Evolutionary conservation across 2,329 filamentous ascomycete species (phyloP).

Genomic region (Aplosporella prunicola): DNA sequence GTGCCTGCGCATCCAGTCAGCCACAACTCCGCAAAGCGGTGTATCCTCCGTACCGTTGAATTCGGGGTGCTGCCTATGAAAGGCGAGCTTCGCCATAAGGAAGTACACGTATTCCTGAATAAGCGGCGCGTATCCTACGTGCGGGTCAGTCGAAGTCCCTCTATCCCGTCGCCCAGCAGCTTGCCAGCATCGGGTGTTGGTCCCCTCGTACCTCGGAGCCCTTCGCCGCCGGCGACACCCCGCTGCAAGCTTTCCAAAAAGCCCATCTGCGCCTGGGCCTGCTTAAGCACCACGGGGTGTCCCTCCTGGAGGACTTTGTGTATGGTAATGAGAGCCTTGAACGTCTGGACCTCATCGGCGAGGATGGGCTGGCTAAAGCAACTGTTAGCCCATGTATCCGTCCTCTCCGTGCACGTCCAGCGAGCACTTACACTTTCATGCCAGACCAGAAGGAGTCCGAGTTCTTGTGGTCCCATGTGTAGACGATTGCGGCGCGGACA

Average conservation of each 20-base stretch:
- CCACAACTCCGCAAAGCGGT: neutral
- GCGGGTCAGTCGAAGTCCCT: conserved; percentile 2
- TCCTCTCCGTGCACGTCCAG: neutral
- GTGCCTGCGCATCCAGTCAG: conserved; percentile 43
- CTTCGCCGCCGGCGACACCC: conserved; percentile 66
- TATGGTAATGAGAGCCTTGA: conserved; percentile 94
- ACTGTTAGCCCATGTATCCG: conserved; percentile 6
- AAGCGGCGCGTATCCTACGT: conserved; percentile 66
- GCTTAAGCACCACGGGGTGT: conserved; percentile 75
- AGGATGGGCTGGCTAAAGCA: conserved; percentile 77
- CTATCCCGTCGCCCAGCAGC: neutral
- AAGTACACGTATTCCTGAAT: conserved; percentile 97
- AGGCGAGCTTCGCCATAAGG: conserved; percentile 86
- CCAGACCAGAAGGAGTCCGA: conserved; percentile 92
- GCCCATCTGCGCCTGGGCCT: conserved; percentile 76
- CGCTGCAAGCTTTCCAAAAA: conserved; percentile 92
- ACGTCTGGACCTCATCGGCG: conserved; percentile 96
- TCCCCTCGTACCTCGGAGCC: conserved; percentile 57
- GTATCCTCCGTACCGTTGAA: conserved; percentile 63
- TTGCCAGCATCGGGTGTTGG: neutral
- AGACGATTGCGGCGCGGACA: conserved; percentile 95
- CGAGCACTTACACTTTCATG: conserved; percentile 73
- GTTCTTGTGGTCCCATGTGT: conserved; percentile 98
- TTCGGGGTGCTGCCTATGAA: conserved; percentile 92
- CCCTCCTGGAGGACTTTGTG: conserved; percentile 98